Conservation (phyloP, 192 early-diverging fungal genomes). For the Dimargaris verticillata region DNA sequence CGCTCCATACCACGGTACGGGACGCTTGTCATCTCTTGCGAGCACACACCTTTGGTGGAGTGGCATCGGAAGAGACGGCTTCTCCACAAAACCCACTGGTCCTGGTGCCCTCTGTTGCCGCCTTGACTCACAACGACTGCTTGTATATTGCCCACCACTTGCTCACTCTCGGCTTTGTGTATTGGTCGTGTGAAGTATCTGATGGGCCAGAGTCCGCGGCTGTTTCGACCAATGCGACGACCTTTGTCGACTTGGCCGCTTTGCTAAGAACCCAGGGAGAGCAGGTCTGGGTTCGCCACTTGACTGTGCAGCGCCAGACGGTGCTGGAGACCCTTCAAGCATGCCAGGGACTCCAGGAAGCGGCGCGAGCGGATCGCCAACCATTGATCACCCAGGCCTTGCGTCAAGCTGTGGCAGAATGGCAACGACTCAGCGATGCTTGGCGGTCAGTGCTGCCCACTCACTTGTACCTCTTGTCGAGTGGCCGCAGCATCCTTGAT, state of each 20-base stretch:
- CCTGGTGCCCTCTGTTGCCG: neutral
- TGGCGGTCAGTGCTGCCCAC: slow-evolving; percentile 2
- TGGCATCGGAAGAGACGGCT: neutral
- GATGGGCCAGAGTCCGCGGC: neutral
- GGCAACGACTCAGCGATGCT: neutral
- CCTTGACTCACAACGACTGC: slow-evolving; percentile 5
- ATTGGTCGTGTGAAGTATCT: neutral
- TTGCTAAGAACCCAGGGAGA: neutral
- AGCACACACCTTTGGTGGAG: neutral
- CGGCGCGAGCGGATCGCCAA: neutral
- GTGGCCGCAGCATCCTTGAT: neutral
- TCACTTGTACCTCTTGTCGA: neutral
- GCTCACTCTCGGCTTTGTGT: neutral
- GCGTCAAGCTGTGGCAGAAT: neutral
- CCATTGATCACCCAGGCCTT: neutral
- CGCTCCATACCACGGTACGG: neutral
- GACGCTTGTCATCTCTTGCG: slow-evolving; percentile 7
- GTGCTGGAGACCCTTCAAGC: slow-evolving; percentile 1
- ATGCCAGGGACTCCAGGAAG: slow-evolving; percentile 5
- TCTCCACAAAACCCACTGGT: neutral
- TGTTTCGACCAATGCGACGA: neutral
- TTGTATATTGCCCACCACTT: slow-evolving; percentile 6
- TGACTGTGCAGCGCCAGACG: neutral
- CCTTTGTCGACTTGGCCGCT: slow-evolving; percentile 1
- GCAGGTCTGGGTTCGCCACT: neutral